Percentiles rank a stretch among this genome's conserved stretches.
Evolutionary conservation across 768 basidiomycete genomes (phyloP).

Genomic region (Rhodotorula babjevae): DNA sequence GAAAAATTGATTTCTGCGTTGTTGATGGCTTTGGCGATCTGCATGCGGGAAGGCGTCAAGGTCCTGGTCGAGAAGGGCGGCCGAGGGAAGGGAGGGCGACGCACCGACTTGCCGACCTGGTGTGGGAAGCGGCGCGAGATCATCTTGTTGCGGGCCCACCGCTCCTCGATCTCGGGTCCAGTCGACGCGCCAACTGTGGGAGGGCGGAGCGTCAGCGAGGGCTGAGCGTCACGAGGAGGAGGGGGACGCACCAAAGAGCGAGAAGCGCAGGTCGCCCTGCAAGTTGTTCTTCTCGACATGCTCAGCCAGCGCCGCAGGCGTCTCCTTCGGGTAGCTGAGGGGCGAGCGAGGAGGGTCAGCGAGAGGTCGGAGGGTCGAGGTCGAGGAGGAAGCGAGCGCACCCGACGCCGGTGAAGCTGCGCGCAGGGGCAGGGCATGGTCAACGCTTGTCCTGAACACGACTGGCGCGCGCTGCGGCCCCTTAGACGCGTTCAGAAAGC

Average conservation of each 20-base stretch:
- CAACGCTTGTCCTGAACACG: background rate
- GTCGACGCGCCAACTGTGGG: conserved; percentile 14
- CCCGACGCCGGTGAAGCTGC: background rate
- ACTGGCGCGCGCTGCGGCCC: no score
- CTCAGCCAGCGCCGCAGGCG: conserved; percentile 40
- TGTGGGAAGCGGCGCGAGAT: conserved; percentile 42
- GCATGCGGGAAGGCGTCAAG: no score
- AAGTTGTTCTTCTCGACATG: conserved; percentile 43
- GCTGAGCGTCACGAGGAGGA: background rate
- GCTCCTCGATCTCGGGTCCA: conserved; percentile 42
- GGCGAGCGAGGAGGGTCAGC: no score
- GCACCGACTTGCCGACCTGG: conserved; percentile 42
- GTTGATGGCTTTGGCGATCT: conserved; percentile 43
- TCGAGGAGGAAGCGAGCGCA: background rate
- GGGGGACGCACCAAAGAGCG: conserved; percentile 36
- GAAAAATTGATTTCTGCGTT: conserved; percentile 41
- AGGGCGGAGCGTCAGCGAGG: background rate
- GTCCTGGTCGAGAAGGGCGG: no score
- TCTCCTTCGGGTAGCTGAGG: conserved; percentile 40
- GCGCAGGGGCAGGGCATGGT: background rate
- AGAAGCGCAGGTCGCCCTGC: conserved; percentile 43
- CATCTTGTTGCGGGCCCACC: conserved; percentile 35
- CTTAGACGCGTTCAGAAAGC: no score
- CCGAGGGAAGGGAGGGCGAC: no score
- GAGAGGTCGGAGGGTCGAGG: background rate